Evolutionary conservation across 305 asterid genomes (phyloP).

Genomic region (Fraxinus ornus): DNA sequence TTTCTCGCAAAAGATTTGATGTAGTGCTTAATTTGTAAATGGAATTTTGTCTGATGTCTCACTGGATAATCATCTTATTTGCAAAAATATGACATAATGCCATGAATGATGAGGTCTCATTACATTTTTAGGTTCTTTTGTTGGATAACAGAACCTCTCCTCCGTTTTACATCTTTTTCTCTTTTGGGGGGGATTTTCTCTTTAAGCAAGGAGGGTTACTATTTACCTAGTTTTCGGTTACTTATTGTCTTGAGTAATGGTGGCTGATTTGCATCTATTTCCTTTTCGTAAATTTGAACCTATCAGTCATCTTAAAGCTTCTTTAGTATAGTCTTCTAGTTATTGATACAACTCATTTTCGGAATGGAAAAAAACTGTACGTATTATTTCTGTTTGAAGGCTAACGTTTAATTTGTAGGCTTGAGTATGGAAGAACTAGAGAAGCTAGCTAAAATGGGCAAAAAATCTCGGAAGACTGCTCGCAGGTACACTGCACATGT

Average conservation of each 20-base stretch:
- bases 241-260: conserved; percentile 2
- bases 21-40: neutral
- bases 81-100: neutral
- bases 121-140: neutral
- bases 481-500: conserved; percentile 89
- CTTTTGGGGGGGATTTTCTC: neutral
- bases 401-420: conserved; percentile 43
- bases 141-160: neutral
- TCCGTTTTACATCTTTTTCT: neutral
- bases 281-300: neutral
- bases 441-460: conserved; percentile 73
- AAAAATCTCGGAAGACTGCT: conserved; percentile 74
- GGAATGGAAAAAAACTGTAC: conserved; percentile 5
- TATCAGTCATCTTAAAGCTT: neutral
- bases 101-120: neutral
- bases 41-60: neutral
- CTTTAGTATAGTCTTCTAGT: conserved; percentile 6
- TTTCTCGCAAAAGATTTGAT: neutral
- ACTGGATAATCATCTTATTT: neutral
- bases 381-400: neutral
- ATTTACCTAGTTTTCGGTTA: neutral
- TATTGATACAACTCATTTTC: conserved; percentile 2
- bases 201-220: neutral
- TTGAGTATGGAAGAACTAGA: conserved; percentile 68
- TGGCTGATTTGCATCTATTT: neutral